phyloP scores from a whole-genome alignment of 2,329 filamentous ascomycete genomes.

The Byssochlamys sp. region DNA sequence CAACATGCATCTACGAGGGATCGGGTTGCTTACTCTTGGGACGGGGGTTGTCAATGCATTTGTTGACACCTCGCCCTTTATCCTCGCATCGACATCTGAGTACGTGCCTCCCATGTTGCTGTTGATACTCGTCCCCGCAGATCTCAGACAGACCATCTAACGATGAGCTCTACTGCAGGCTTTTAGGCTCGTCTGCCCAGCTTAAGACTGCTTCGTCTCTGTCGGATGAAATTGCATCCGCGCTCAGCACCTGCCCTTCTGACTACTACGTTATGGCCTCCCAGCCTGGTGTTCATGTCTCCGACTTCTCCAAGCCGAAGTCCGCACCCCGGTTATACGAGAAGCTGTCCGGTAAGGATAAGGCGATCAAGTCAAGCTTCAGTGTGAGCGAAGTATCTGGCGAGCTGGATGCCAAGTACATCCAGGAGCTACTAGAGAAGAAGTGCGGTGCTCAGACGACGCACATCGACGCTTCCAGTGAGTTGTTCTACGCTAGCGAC shows the following conservation, averaged over 20 bases:
- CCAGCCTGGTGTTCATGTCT: constrained; percentile 63
- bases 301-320: constrained; percentile 52
- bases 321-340: constrained; percentile 46
- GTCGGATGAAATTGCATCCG: constrained; percentile 32
- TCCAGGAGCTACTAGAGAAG: constrained; percentile 35
- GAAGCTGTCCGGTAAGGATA: constrained; percentile 38
- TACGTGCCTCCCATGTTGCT: constrained; percentile 39
- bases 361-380: constrained; percentile 46
- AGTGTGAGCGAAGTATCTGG: constrained; percentile 47
- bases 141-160: constrained; percentile 13
- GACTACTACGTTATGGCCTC: constrained; percentile 67
- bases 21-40: constrained; percentile 42
- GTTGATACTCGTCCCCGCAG: neutral
- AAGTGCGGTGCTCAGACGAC: constrained; percentile 40
- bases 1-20: constrained; percentile 32
- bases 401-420: constrained; percentile 33
- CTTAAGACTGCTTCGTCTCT: constrained; percentile 38
- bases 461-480: constrained; percentile 36
- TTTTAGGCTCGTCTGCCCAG: constrained; percentile 30
- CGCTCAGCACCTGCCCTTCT: constrained; percentile 59
- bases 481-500: constrained; percentile 11
- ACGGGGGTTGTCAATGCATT: constrained; percentile 60
- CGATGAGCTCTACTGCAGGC: constrained; percentile 18
- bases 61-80: constrained; percentile 77
- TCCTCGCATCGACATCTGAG: constrained; percentile 76